A percentile compares a stretch with the other conserved stretches of the same genome.
phyloP scores from a whole-genome alignment of 331 rosid genomes.

The Arachis monticola region DNA sequence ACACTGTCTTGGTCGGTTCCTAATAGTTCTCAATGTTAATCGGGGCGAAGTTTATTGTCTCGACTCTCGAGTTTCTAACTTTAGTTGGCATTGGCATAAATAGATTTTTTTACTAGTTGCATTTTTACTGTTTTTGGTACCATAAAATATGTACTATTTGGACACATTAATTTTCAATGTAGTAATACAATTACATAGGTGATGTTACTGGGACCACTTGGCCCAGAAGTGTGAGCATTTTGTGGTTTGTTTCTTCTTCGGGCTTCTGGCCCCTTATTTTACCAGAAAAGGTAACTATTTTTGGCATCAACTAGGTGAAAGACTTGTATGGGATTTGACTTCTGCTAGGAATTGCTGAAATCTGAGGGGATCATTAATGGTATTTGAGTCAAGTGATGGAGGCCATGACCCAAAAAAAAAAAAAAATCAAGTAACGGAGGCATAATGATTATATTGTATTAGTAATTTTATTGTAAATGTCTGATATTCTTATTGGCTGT shows the following conservation, averaged over 20 bases:
- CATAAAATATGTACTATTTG: no score
- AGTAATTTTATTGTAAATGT: not conserved
- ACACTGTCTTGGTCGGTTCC: constrained; percentile 20
- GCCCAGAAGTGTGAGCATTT: no score
- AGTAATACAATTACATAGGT: no score
- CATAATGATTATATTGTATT: not conserved
- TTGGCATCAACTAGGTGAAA: constrained; percentile 13
- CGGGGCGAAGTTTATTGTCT: not conserved
- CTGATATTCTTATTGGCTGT: not conserved
- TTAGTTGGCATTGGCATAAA: not conserved
- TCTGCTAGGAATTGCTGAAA: not conserved
- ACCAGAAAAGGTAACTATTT: not conserved
- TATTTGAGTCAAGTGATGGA: constrained; percentile 6
- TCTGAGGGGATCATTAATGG: not conserved
- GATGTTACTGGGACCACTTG: no score
- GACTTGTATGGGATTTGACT: constrained; percentile 18
- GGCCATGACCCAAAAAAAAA: no score
- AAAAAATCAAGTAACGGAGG: not conserved
- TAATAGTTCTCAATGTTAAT: constrained; percentile 3
- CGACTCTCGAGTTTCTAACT: not conserved
- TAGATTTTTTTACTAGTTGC: not conserved
- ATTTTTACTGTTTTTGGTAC: no score
- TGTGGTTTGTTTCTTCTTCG: no score
- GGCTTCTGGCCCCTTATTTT: no score
- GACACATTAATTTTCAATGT: no score